A percentile compares a stretch with the other conserved stretches of the same genome.
Evolutionary conservation across 768 basidiomycete genomes (phyloP).

Genomic region (Piloderma croceum): DNA sequence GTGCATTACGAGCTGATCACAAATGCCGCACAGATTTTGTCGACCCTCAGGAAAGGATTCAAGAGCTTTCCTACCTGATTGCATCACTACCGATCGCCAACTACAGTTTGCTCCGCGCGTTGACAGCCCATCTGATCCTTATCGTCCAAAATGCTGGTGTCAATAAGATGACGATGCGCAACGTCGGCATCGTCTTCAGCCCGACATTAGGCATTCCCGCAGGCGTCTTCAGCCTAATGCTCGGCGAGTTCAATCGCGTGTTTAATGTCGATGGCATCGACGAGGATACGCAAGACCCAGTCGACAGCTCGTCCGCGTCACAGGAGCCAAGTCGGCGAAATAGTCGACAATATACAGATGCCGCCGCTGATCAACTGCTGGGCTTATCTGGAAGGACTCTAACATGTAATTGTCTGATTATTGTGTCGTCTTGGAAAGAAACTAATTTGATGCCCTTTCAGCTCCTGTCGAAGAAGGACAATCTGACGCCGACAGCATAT

Average conservation of each 20-base stretch:
- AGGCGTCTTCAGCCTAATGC: constrained; percentile 91
- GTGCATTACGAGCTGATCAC: constrained; percentile 10
- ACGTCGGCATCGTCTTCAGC: constrained; percentile 97
- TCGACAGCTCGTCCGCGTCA: neutral
- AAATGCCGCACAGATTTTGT: constrained; percentile 62
- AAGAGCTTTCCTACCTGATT: constrained; percentile 81
- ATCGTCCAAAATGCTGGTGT: constrained; percentile 85
- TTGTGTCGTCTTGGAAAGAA: constrained; percentile 13
- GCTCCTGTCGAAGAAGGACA: constrained; percentile 53
- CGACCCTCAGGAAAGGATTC: constrained; percentile 81
- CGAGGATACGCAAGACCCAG: constrained; percentile 21
- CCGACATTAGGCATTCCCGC: constrained; percentile 98
- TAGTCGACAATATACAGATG: constrained; percentile 77
- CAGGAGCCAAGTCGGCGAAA: constrained; percentile 60
- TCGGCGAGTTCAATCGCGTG: constrained; percentile 88
- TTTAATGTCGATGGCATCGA: constrained; percentile 68
- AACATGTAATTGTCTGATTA: constrained; percentile 42
- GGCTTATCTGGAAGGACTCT: constrained; percentile 70
- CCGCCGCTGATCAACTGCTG: constrained; percentile 77
- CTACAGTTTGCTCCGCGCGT: constrained; percentile 88
- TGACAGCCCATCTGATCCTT: constrained; percentile 91
- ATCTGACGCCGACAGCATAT: constrained; percentile 67
- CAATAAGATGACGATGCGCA: constrained; percentile 99
- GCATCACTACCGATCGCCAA: constrained; percentile 85
- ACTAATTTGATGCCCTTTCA: constrained; percentile 18